Percentiles rank a stretch among this genome's conserved stretches.
These are phyloP conservation scores for Triglochin maritima DNA, from an alignment of 106 monocot genomes.

Conservation along the genomic window DNA sequence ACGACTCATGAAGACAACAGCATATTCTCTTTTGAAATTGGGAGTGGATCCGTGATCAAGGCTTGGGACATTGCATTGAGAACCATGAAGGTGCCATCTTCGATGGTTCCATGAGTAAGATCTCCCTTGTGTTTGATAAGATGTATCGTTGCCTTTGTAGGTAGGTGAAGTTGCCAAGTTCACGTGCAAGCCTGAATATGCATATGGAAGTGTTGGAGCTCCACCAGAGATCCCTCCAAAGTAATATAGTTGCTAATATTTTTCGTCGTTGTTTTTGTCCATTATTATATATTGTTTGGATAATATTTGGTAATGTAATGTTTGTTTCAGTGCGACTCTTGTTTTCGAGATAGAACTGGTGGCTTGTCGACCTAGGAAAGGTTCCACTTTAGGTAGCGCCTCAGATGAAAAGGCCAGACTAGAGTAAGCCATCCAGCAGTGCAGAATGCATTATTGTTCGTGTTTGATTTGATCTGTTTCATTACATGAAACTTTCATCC, in stretches of 20 bases:
- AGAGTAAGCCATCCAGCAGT: slow-evolving; percentile 39
- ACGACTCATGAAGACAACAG: slow-evolving; percentile 91
- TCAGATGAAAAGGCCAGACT: slow-evolving; percentile 82
- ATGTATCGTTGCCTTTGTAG: slow-evolving; percentile 13
- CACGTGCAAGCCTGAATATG: slow-evolving; percentile 92
- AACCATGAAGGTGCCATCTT: slow-evolving; percentile 74
- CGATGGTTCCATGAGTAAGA: not conserved
- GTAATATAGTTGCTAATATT: slow-evolving; percentile 19
- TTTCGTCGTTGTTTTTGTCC: not conserved
- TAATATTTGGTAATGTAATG: not conserved
- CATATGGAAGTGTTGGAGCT: slow-evolving; percentile 88
- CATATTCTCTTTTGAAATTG: slow-evolving; percentile 87
- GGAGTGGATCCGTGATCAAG: slow-evolving; percentile 69
- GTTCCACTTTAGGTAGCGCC: slow-evolving; percentile 46
- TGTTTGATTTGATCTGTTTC: too few relatives aligned
- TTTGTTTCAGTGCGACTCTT: slow-evolving; percentile 57
- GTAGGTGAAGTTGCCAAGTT: slow-evolving; percentile 92
- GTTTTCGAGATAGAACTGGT: slow-evolving; percentile 91
- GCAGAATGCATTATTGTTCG: too few relatives aligned
- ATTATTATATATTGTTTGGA: not conserved
- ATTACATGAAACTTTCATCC: too few relatives aligned
- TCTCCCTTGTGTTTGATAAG: not conserved
- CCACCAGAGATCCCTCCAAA: slow-evolving; percentile 95
- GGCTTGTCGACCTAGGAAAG: slow-evolving; percentile 80
- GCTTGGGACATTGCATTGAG: slow-evolving; percentile 93